These are phyloP conservation scores for Pyricularia sp. DNA, from an alignment of 2,329 filamentous ascomycete genomes.

Conservation along the genomic window DNA sequence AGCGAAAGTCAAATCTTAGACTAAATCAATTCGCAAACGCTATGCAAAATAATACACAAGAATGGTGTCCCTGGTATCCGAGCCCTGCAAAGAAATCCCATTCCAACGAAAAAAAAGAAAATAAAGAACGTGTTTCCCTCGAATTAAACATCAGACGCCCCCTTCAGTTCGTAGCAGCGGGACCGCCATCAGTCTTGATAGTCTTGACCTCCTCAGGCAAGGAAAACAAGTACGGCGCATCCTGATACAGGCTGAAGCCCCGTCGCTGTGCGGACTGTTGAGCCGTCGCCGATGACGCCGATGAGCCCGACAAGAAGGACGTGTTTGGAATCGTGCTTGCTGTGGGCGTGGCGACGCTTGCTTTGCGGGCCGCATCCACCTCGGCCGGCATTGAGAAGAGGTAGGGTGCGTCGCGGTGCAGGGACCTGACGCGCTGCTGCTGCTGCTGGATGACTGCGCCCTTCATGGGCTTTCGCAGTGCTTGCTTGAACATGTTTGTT, in stretches of 20 bases:
- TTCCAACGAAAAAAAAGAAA: neutral
- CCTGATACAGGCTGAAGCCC: neutral
- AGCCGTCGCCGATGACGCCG: neutral
- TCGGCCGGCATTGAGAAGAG: constrained; percentile 1
- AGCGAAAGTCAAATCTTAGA: neutral
- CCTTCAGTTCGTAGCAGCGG: neutral
- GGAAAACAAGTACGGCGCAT: neutral
- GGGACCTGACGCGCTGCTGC: neutral
- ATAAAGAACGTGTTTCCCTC: neutral
- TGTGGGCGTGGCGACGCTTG: neutral
- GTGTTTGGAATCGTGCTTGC: neutral
- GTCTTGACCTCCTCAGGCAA: neutral
- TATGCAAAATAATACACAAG: neutral
- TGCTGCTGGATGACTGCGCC: neutral
- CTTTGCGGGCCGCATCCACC: neutral
- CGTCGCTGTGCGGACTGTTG: neutral
- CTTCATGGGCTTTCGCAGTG: neutral
- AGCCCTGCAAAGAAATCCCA: neutral
- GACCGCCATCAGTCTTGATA: neutral
- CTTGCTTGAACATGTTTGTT: neutral
- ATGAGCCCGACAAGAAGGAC: neutral
- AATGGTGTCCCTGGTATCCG: neutral
- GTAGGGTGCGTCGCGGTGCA: constrained; percentile 1
- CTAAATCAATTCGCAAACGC: neutral
- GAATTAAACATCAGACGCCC: neutral